Evolutionary conservation across 139 green algal species (phyloP).

Genomic region (Nannochloris sp.): DNA sequence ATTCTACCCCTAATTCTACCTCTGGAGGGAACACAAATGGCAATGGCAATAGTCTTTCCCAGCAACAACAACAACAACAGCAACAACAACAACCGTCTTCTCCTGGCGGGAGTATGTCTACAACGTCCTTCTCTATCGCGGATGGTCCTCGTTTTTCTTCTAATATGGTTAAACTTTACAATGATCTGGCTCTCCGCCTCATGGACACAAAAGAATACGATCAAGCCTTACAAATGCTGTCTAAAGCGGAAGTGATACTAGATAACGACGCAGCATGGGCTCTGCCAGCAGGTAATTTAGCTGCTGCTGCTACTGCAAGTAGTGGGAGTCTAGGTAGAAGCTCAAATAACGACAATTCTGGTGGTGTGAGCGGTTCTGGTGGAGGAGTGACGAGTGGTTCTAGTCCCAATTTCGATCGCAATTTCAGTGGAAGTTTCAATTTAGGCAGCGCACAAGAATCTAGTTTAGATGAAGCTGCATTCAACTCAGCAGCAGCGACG

Average conservation of each 20-base stretch:
- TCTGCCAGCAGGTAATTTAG: too few relatives aligned
- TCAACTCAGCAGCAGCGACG: not conserved
- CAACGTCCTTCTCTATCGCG: not conserved
- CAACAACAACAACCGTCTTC: not conserved
- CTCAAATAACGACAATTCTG: too few relatives aligned
- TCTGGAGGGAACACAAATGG: not conserved
- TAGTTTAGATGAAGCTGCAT: not conserved
- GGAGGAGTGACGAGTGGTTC: too few relatives aligned
- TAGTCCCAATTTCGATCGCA: too few relatives aligned
- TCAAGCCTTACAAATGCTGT: constrained; percentile 13
- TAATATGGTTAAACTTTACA: constrained; percentile 36
- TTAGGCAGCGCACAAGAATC: not conserved
- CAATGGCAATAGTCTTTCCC: not conserved
- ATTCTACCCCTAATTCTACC: too few relatives aligned
- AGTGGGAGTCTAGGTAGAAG: too few relatives aligned
- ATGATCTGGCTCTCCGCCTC: constrained; percentile 24
- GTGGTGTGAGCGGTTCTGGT: too few relatives aligned
- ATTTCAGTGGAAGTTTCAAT: not conserved
- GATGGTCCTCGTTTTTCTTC: not conserved
- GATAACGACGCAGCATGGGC: constrained; percentile 21
- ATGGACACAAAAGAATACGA: constrained; percentile 28
- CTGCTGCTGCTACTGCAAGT: too few relatives aligned
- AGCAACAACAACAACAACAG: not conserved
- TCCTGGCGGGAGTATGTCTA: not conserved
- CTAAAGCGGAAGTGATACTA: constrained; percentile 24